Evolutionary conservation across 2,329 filamentous ascomycete genomes (phyloP).

Genomic region (Biscogniauxia mediterranea): DNA sequence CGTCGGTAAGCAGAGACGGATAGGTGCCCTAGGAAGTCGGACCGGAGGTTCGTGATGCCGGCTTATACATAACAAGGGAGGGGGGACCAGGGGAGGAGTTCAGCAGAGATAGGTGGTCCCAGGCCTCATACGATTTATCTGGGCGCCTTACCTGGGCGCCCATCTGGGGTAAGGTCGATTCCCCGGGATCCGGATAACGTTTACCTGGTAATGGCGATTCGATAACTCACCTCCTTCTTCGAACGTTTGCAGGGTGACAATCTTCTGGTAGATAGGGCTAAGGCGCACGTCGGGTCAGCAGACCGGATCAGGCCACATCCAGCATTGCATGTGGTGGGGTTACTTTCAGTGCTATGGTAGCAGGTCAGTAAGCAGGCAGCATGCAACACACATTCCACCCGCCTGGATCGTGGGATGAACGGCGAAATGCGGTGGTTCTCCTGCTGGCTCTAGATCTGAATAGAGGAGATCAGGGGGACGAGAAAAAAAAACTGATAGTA

Average conservation of each 20-base stretch:
- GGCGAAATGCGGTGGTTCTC: background rate
- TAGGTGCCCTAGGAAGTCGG: background rate
- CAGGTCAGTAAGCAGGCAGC: background rate
- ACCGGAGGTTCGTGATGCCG: background rate
- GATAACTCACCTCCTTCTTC: background rate
- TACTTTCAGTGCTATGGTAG: background rate
- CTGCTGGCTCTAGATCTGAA: background rate
- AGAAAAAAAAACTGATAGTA: background rate
- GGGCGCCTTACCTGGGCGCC: background rate
- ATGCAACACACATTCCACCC: background rate
- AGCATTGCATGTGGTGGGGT: background rate
- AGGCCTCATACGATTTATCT: background rate
- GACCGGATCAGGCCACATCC: background rate
- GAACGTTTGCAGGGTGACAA: background rate
- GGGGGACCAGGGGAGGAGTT: too few species aligned
- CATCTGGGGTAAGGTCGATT: background rate
- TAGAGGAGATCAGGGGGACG: background rate
- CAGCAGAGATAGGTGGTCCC: background rate
- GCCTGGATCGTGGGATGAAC: background rate
- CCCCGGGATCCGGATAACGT: background rate
- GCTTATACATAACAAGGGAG: background rate
- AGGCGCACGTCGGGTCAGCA: background rate
- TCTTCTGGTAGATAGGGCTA: background rate
- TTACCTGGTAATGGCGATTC: background rate
- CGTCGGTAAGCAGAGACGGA: background rate